phyloP scores from a whole-genome alignment of 306 rosid species.

The Gynostemma pentaphyllum region DNA sequence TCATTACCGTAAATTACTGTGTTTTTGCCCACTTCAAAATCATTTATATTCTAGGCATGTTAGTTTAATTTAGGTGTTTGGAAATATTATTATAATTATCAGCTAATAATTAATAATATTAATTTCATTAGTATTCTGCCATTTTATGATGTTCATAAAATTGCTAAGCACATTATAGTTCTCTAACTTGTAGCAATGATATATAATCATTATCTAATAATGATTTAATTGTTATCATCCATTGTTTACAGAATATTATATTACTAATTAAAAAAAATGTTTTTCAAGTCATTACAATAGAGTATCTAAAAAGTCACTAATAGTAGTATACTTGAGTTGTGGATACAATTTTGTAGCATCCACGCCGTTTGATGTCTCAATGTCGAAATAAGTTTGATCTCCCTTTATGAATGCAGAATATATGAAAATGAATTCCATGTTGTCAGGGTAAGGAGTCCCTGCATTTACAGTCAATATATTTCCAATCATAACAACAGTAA shows the following conservation, averaged over 20 bases:
- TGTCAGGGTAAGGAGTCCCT: slow-evolving; percentile 60
- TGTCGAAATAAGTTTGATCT: slow-evolving; percentile 69
- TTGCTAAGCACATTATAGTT: no score
- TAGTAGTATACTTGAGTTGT: slow-evolving; percentile 41
- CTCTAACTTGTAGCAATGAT: no score
- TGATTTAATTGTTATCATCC: background rate
- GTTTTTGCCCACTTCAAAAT: no score
- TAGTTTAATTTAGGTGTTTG: no score
- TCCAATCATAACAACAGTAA: background rate
- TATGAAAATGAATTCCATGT: slow-evolving; percentile 39
- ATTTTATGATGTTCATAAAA: no score
- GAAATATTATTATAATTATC: no score
- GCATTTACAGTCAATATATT: slow-evolving; percentile 20
- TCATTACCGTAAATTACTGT: no score
- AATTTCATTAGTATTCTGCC: no score
- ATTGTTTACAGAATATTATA: background rate
- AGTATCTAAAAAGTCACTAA: slow-evolving; percentile 52
- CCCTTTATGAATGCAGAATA: slow-evolving; percentile 78
- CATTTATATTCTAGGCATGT: no score
- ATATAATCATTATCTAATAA: background rate
- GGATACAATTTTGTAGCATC: slow-evolving; percentile 60
- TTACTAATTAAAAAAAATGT: background rate
- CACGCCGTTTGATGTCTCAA: slow-evolving; percentile 39
- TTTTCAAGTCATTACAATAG: slow-evolving; percentile 16
- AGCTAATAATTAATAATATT: no score